These are phyloP conservation scores for Pholiota adiposa DNA, from an alignment of 1,284 basidiomycete genomes.

Conservation along the genomic window DNA sequence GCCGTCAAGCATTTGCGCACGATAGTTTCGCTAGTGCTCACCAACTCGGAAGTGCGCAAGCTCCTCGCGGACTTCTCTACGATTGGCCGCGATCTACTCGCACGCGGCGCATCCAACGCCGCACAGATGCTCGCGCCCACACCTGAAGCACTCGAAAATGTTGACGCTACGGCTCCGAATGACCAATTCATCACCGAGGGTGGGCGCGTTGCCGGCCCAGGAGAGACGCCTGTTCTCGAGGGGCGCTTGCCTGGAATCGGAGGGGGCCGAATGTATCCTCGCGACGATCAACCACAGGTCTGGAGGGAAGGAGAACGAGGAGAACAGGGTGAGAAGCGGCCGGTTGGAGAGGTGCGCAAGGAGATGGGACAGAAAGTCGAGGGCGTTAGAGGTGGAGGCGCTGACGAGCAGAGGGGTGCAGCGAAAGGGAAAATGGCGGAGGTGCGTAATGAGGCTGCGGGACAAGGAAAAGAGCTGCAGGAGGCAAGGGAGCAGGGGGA, in stretches of 20 bases:
- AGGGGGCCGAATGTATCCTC: conserved; percentile 43
- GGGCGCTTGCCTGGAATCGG: conserved; percentile 49
- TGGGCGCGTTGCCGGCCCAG: conserved; percentile 45
- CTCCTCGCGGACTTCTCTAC: conserved; percentile 82
- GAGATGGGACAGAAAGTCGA: conserved; percentile 3
- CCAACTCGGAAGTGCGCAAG: conserved; percentile 92
- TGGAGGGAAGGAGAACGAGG: conserved; percentile 1
- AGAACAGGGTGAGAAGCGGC: conserved; percentile 34
- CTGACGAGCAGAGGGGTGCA: neutral
- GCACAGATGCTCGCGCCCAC: conserved; percentile 75
- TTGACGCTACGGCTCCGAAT: conserved; percentile 73
- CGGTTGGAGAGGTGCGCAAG: conserved; percentile 28
- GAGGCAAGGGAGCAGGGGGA: conserved; percentile 14
- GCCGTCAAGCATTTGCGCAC: conserved; percentile 88
- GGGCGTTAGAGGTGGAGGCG: neutral
- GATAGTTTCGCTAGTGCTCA: conserved; percentile 80
- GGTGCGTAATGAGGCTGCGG: neutral
- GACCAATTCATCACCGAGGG: conserved; percentile 61
- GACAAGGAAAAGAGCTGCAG: conserved; percentile 5
- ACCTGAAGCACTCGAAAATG: conserved; percentile 62
- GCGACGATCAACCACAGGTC: conserved; percentile 39
- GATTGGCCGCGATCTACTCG: conserved; percentile 87
- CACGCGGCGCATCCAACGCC: conserved; percentile 75
- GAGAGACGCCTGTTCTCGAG: conserved; percentile 56
- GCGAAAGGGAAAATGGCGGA: neutral